These are phyloP conservation scores for Pseudogymnoascus sp. DNA, from an alignment of 2,329 filamentous ascomycete species.

Conservation along the genomic window DNA sequence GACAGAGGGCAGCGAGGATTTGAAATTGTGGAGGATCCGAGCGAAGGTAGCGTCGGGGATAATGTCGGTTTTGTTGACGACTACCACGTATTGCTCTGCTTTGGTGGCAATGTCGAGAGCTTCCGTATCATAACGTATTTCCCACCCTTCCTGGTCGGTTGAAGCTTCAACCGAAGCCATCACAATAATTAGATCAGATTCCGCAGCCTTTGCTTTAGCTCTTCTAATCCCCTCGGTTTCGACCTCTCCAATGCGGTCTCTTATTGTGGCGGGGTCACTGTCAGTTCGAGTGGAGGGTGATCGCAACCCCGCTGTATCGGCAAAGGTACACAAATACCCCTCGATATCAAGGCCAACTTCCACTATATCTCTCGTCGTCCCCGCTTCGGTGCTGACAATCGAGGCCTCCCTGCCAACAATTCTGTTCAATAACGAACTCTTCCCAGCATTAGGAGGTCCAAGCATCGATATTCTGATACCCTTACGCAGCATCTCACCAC, in stretches of 20 bases:
- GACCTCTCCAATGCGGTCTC: slow-evolving; percentile 55
- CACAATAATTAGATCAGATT: slow-evolving; percentile 79
- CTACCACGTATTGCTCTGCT: slow-evolving; percentile 43
- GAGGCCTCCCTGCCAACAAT: slow-evolving; percentile 88
- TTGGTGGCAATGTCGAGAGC: slow-evolving; percentile 45
- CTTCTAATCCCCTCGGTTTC: slow-evolving; percentile 87
- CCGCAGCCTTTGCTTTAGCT: slow-evolving; percentile 69
- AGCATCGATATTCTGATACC: slow-evolving; percentile 82
- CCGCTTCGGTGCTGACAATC: slow-evolving; percentile 87
- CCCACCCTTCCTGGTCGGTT: slow-evolving; percentile 27
- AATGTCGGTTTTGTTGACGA: slow-evolving; percentile 56
- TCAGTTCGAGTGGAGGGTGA: slow-evolving; percentile 30
- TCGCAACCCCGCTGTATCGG: slow-evolving; percentile 86
- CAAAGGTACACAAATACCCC: slow-evolving; percentile 87
- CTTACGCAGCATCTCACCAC: slow-evolving; percentile 73
- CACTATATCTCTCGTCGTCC: slow-evolving; percentile 88
- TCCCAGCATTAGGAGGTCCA: slow-evolving; percentile 88
- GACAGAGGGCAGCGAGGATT: slow-evolving; percentile 28
- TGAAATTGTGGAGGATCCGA: slow-evolving; percentile 36
- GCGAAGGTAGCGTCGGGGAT: slow-evolving; percentile 31
- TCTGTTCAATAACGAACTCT: slow-evolving; percentile 86
- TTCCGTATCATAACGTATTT: slow-evolving; percentile 47
- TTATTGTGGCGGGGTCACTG: slow-evolving; percentile 12
- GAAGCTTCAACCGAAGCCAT: slow-evolving; percentile 63
- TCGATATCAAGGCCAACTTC: slow-evolving; percentile 84